A percentile compares a stretch with the other conserved stretches of the same genome.
Conservation (phyloP, 164 flowering plant genomes). For the Stephania yunnanensis region DNA sequence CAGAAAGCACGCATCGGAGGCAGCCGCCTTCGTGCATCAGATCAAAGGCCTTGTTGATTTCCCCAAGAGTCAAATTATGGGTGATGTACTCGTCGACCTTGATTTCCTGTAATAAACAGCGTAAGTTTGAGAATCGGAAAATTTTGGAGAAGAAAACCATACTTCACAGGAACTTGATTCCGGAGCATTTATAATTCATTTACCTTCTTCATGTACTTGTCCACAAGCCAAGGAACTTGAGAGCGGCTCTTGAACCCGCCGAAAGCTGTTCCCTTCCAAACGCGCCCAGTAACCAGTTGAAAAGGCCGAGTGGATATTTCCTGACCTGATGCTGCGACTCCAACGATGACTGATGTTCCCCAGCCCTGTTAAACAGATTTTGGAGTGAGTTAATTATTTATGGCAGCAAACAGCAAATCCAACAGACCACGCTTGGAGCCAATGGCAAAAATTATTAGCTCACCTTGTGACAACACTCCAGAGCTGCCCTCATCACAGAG, state of each 20-base stretch:
- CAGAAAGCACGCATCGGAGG: conserved; percentile 80
- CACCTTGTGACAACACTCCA: conserved; percentile 99
- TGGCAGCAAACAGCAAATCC: background rate
- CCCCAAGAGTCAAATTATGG: conserved; percentile 65
- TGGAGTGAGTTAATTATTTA: background rate
- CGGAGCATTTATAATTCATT: background rate
- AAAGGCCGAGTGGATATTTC: conserved; percentile 98
- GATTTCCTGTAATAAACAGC: conserved; percentile 59
- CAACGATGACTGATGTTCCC: conserved; percentile 97
- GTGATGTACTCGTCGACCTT: conserved; percentile 96
- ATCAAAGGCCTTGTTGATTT: conserved; percentile 86
- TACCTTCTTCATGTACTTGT: conserved; percentile 97
- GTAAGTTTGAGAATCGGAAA: background rate
- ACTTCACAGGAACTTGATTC: background rate
- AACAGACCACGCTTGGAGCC: background rate
- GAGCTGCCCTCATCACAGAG: conserved; percentile 87
- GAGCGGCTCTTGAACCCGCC: conserved; percentile 99
- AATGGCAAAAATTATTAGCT: conserved; percentile 7
- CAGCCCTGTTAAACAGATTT: conserved; percentile 53
- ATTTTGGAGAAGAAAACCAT: background rate
- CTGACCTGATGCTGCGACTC: conserved; percentile 96
- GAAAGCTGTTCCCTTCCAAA: conserved; percentile 99
- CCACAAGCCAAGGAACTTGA: conserved; percentile 98
- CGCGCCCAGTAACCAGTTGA: conserved; percentile 97
- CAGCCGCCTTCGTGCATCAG: conserved; percentile 86